These are phyloP conservation scores for Pilatotrama ljubarskyi DNA, from an alignment of 768 basidiomycete species.

Conservation along the genomic window DNA sequence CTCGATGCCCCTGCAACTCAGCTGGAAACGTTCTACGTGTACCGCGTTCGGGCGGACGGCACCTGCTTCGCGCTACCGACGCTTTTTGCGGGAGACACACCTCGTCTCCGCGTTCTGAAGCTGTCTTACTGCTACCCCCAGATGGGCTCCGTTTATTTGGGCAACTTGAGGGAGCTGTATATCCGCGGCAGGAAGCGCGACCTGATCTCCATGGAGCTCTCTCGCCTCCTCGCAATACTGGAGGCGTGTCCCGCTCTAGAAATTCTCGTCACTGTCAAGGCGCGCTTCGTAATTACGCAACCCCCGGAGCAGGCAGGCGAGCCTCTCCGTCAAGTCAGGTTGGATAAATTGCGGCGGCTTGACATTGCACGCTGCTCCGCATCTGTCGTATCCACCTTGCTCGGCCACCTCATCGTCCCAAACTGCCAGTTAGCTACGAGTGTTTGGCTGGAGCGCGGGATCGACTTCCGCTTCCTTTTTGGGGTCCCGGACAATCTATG, in stretches of 20 bases:
- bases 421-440: constrained; percentile 27
- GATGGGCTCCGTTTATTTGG: constrained; percentile 16
- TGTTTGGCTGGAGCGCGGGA: constrained; percentile 28
- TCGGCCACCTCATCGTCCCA: constrained; percentile 25
- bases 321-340: constrained; percentile 17
- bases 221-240: constrained; percentile 28
- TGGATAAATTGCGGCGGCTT: constrained; percentile 25
- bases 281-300: constrained; percentile 18
- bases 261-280: constrained; percentile 24
- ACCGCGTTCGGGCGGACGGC: constrained; percentile 20
- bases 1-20: constrained; percentile 23
- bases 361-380: constrained; percentile 28
- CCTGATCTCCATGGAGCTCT: constrained; percentile 23
- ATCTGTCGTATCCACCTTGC: constrained; percentile 18
- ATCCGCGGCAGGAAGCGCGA: constrained; percentile 29
- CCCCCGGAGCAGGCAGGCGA: constrained; percentile 19
- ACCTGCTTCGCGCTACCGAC: constrained; percentile 24
- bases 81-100: constrained; percentile 26
- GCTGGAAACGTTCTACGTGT: constrained; percentile 27
- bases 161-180: constrained; percentile 23
- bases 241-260: constrained; percentile 26
- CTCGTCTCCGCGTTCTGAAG: constrained; percentile 23
- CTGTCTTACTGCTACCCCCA: constrained; percentile 25
- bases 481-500: constrained; percentile 27
- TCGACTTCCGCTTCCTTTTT: constrained; percentile 25